These are phyloP conservation scores for Candida jianshihensis DNA, from an alignment of 805 yeast species.

Conservation along the genomic window DNA sequence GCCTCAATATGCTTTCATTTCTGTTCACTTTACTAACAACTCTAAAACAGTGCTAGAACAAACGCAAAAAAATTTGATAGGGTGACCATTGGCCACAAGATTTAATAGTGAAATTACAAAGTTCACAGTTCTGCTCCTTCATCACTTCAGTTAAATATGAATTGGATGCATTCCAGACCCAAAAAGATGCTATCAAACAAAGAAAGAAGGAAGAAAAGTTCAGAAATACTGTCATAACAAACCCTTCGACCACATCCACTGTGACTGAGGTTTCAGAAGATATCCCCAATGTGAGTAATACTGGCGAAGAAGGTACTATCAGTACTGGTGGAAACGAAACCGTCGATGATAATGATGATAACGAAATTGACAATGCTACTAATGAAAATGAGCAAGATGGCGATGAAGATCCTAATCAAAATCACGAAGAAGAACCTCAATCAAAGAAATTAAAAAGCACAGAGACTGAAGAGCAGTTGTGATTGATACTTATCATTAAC, in stretches of 20 bases:
- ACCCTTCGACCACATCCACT: slow-evolving; percentile 7
- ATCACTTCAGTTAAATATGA: slow-evolving; percentile 40
- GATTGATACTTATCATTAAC: no score
- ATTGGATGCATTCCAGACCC: slow-evolving; percentile 24
- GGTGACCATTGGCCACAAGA: slow-evolving; percentile 66
- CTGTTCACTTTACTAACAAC: slow-evolving; percentile 15
- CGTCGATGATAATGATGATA: slow-evolving; percentile 7
- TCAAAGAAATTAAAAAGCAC: no score
- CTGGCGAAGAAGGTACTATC: slow-evolving; percentile 11
- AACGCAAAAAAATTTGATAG: slow-evolving; percentile 47
- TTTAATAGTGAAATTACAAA: slow-evolving; percentile 48
- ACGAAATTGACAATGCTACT: no score
- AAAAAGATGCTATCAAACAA: slow-evolving; percentile 24
- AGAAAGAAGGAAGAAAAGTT: slow-evolving; percentile 28
- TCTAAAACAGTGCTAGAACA: slow-evolving; percentile 60
- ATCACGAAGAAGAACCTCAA: no score
- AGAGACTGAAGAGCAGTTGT: no score
- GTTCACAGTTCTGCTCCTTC: slow-evolving; percentile 40
- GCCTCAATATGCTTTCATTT: neutral
- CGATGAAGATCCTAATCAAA: no score
- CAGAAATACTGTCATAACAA: slow-evolving; percentile 2
- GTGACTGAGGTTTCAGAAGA: slow-evolving; percentile 9
- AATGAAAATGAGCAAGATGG: no score
- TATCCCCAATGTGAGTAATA: no score
- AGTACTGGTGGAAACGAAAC: slow-evolving; percentile 16